Evolutionary conservation across 257 asterid genomes (phyloP), one percentile per base, ranked within the genome.

Genomic region (Salvia splendens): DNA sequence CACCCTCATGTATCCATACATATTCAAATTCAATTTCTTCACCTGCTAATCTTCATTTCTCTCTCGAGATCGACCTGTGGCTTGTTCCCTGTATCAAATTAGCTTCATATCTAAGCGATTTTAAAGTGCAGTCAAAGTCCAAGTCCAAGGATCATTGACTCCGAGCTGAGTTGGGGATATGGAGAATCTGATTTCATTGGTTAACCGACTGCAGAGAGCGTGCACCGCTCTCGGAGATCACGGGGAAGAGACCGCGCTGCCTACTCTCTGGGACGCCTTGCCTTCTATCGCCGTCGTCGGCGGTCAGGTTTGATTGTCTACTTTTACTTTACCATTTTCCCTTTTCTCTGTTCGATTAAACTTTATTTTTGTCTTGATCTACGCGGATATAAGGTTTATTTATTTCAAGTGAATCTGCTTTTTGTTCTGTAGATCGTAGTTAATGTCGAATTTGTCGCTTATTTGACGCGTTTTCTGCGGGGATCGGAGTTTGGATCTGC

Each of bases 241-340:
- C 53, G 98, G 98, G 5, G 98, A 92, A 9, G 96, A 86, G 42
- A 81, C 85, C 79, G 87, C 92, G 62, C 69, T 92, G 82, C 98
- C 98, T 38, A 89, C 98, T 64, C 95, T 92, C 14, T 92, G 98
- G 98, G 98, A 92, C 57, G 96, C 98, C 24, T 81, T 92, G 77
- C 96, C 95, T 50, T 89, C 98, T 58, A 89, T 92, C 54, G 98
- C 98, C 75, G 96, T 89, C 78, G 96, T 92, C 77, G 98, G 96
- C 56, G 98, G 98, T 15, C 98, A 89, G 98, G 98, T 92, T 46
- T 43, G 72, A n/a, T 59, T 9, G 45, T 41, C 65, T 42, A 24
- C 48, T 41, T 48, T 56, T 15, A 41, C 59, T 65, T 46, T 33
- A 7, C 48, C n/a, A 14, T 24, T 8, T 24, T 33, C 58, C 14